Base-by-base conservation (phyloP, 495 filamentous ascomycete genomes). In the Trichocladium antarcticum region DNA sequence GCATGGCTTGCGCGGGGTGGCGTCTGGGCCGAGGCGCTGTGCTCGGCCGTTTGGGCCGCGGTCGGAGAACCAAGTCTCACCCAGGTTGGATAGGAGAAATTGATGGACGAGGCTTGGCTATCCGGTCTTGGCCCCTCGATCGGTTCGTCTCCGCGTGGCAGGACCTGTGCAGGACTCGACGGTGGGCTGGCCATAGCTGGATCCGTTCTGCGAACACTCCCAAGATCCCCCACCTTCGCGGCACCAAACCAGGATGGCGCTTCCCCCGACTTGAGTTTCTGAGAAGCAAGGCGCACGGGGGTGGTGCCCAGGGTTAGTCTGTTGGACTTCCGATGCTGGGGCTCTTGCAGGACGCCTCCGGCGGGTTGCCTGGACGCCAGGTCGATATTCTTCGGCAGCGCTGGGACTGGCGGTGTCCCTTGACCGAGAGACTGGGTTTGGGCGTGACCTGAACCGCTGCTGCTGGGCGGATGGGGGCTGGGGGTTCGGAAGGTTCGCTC, bases 71-170 rank as follows among this genome's bases (percentile, higher is more conserved):
- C 56, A 21, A 61, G 49, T 21, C 57, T 60, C 31, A 45, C 29
- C 20, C 64, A 40, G 2, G 55, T 80, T 3, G 88, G 88, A 34
- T 88, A 86, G 6, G 89, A 95, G 57, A 92, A 93, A 65, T 95
- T 94, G 55, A 90, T 72, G 3, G 84, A 88, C 36, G 68, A 71
- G 12, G 70, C 77, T 55, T 78, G 71, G 58, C 80, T 86, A 15
- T 67, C 71, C 10, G 83, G 72, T 47, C 79, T 67, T 9, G 24
- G 42, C 4, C 21, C 49, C 9, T 61, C 59, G 11, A 34, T 3
- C 10, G 19, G 24, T 4, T 56, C 48, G 29, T 54, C 55, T 2
- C 55, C 51, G 8, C 22, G 37, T 6, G 46, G 28, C 12, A 43
- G 37, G 12, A 41, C 16, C 38, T 61, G 61, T 9, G 62, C 57